Evolutionary conservation across 148 eudicot species (phyloP).

Genomic region (Chenopodium album): DNA sequence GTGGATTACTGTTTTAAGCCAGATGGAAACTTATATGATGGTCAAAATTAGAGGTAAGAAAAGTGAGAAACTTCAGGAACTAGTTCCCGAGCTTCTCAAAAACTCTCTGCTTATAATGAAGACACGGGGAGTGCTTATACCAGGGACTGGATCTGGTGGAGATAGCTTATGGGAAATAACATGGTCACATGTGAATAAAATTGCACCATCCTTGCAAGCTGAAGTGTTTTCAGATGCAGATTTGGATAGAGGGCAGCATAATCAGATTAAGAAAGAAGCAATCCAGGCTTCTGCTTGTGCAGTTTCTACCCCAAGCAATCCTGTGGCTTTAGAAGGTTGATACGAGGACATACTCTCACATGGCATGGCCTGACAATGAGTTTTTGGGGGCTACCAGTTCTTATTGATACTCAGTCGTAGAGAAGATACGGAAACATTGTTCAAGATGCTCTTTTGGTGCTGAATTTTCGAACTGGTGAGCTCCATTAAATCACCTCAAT

Average conservation of each 20-base stretch:
- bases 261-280: conserved; percentile 7
- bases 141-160: conserved; percentile 43
- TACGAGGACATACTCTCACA: too few species aligned
- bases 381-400: not conserved
- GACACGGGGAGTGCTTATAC: conserved; percentile 55
- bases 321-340: conserved; percentile 31
- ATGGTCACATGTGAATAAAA: conserved; percentile 68
- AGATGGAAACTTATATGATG: conserved; percentile 70
- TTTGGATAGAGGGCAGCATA: conserved; percentile 12
- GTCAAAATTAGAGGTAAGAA: conserved; percentile 63
- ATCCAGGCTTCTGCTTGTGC: conserved; percentile 4
- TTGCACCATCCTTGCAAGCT: conserved; percentile 54
- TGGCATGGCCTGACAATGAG: not conserved
- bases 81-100: conserved; percentile 63
- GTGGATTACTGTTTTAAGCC: conserved; percentile 59
- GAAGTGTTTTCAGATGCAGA: conserved; percentile 48
- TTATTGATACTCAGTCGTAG: not conserved
- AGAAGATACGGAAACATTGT: not conserved
- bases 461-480: not conserved
- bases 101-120: conserved; percentile 70
- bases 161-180: conserved; percentile 73
- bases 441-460: not conserved
- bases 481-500: not conserved
- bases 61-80: conserved; percentile 75
- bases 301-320: conserved; percentile 22